Evolutionary conservation across 306 rosid genomes (phyloP).

Genomic region (Pueraria montana): DNA sequence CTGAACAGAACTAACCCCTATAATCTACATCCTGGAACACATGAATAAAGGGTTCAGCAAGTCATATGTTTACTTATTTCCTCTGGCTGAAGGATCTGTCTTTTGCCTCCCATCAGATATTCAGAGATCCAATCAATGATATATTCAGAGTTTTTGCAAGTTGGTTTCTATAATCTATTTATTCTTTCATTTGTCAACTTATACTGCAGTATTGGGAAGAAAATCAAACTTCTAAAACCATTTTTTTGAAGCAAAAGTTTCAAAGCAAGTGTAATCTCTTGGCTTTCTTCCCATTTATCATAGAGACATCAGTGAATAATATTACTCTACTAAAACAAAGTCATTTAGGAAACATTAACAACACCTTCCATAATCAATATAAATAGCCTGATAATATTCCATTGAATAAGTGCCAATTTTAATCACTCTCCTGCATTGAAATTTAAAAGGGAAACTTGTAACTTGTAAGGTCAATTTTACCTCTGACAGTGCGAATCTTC

Average conservation of each 20-base stretch:
- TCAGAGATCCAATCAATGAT: slow-evolving; percentile 13
- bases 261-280: slow-evolving; percentile 24
- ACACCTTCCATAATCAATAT: slow-evolving; percentile 26
- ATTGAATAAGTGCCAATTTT: background rate
- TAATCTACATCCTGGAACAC: slow-evolving; percentile 2
- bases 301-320: slow-evolving; percentile 9
- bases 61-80: slow-evolving; percentile 12
- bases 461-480: slow-evolving; percentile 55
- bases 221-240: slow-evolving; percentile 16
- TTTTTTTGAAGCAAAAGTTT: slow-evolving; percentile 1
- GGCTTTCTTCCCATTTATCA: slow-evolving; percentile 21
- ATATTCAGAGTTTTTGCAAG: background rate
- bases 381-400: slow-evolving; percentile 6
- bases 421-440: slow-evolving; percentile 3
- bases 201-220: background rate
- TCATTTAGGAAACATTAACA: slow-evolving; percentile 11
- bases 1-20: slow-evolving; percentile 10
- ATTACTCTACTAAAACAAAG: background rate
- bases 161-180: background rate
- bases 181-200: slow-evolving; percentile 5
- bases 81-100: background rate
- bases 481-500: slow-evolving; percentile 86
- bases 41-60: slow-evolving; percentile 20
- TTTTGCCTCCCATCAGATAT: slow-evolving; percentile 2
- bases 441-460: slow-evolving; percentile 16